A percentile compares a stretch with the other conserved stretches of the same genome.
Conservation (phyloP, 768 basidiomycete species). For the Leccinum variicolor region DNA sequence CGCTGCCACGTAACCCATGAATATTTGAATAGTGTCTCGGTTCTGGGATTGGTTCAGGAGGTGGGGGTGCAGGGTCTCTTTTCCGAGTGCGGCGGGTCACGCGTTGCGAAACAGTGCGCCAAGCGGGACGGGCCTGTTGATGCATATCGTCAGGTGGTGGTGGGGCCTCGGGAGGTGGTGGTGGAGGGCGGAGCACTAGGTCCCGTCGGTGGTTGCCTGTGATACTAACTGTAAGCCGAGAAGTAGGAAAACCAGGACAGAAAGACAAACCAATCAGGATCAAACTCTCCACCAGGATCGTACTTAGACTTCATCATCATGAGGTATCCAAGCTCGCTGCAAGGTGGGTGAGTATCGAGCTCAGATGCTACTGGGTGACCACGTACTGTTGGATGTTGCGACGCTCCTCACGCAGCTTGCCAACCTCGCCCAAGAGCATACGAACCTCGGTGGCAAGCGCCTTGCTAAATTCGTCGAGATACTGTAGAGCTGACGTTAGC, state of each 20-base stretch:
- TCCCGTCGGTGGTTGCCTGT: conserved; percentile 44
- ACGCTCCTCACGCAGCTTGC: conserved; percentile 76
- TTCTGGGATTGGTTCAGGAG: conserved; percentile 34
- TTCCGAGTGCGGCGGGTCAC: conserved; percentile 44
- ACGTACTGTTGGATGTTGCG: conserved; percentile 76
- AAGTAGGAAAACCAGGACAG: neutral
- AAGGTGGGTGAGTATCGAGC: conserved; percentile 4
- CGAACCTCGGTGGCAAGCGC: conserved; percentile 80
- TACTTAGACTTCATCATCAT: conserved; percentile 71
- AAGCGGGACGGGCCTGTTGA: conserved; percentile 50
- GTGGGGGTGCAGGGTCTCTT: conserved; percentile 30
- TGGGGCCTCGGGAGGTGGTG: conserved; percentile 42
- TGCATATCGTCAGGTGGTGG: conserved; percentile 41
- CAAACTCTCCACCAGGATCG: conserved; percentile 82
- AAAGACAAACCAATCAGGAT: conserved; percentile 62
- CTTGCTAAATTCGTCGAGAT: conserved; percentile 85
- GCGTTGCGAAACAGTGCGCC: conserved; percentile 52
- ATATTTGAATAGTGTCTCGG: conserved; percentile 39
- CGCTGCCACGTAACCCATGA: conserved; percentile 71
- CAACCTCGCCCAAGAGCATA: conserved; percentile 79
- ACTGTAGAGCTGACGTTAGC: conserved; percentile 38
- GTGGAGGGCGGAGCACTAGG: conserved; percentile 40
- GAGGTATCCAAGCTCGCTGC: conserved; percentile 72
- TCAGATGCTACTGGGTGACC: neutral
- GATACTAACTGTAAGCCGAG: neutral